Base-by-base conservation (phyloP, 768 basidiomycete genomes). In the Leucocoprinus sp. region DNA sequence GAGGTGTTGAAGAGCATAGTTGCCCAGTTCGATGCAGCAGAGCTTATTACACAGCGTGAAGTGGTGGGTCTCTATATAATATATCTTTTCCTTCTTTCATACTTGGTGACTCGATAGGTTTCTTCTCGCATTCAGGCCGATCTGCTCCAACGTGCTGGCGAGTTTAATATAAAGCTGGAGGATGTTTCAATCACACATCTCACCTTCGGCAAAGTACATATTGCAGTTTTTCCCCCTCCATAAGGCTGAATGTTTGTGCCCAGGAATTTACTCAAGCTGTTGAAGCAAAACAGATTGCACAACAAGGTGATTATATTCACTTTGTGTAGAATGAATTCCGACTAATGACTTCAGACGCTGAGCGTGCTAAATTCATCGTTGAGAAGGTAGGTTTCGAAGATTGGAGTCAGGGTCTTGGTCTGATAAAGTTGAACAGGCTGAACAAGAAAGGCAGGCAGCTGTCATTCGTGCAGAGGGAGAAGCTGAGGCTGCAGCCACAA, bases 211-310 rank as follows among this genome's bases (percentile, higher is more conserved):
- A 87, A 91, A 65, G 88, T 82, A 43, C 18, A 71, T 27, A 33
- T 18, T 34, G 40, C 12, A 42, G 24, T 22, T 42, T 35, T 21
- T 24, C 50, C 23, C 2, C 27, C 18, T 18, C 26, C 19, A 22
- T 21, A 36, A 42, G 43, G 52, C 6, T 43, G 33, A 28, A 31
- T 37, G 48, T 28, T 47, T n/a, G 7, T 15, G 23, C 33, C 2
- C 51, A 90, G 88, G 89, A 91, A 78, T 91, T 92, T 60, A 90
- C 90, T 5, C 82, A 86, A 82, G 96, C 96, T n/a, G 96, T 99
- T 7, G 96, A 99, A 67, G 95, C 95, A 31, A 99, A 99, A 65
- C 96, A 98, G 65, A 97, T 99, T 62, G 96, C 96, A 8, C 96
- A 99, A 63, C 96, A 99, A 76, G 89, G 89, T 90, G 55, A 38